These are phyloP conservation scores for Aaosphaeria pasadenensis DNA, from an alignment of 2,329 filamentous ascomycete species.

Conservation along the genomic window DNA sequence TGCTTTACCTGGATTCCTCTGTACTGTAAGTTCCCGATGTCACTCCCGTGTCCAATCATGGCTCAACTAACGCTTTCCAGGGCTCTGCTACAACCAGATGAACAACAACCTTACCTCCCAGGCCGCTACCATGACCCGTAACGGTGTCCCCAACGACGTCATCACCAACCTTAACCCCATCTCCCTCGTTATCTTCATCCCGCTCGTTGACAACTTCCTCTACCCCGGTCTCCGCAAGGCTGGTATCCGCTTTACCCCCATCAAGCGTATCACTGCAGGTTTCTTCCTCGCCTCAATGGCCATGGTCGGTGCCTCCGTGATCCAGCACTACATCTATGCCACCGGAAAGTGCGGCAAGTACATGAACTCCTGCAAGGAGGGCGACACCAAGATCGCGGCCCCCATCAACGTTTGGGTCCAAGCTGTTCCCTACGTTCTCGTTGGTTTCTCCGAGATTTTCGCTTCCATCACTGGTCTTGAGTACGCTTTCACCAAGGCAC, in stretches of 20 bases:
- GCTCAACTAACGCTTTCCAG: constrained; percentile 6
- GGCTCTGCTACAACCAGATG: constrained; percentile 54
- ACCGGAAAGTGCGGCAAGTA: constrained; percentile 58
- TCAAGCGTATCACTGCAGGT: constrained; percentile 52
- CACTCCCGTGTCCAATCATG: background rate
- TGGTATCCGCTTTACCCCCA: constrained; percentile 50
- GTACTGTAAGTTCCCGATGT: constrained; percentile 25
- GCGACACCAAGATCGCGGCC: constrained; percentile 39
- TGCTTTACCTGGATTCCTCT: constrained; percentile 54
- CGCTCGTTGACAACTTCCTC: constrained; percentile 52
- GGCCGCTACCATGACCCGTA: constrained; percentile 51
- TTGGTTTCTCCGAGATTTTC: constrained; percentile 58
- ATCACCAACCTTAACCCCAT: constrained; percentile 56
- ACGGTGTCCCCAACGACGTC: constrained; percentile 55
- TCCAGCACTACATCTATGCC: constrained; percentile 63
- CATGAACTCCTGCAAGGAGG: constrained; percentile 50
- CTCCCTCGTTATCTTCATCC: constrained; percentile 53
- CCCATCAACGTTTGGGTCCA: constrained; percentile 64
- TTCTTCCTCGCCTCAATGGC: constrained; percentile 47
- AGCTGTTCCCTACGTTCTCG: constrained; percentile 49
- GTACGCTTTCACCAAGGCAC: constrained; percentile 75
- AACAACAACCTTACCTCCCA: constrained; percentile 55
- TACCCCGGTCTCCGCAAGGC: constrained; percentile 50
- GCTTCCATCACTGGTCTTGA: constrained; percentile 63
- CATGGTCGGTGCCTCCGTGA: constrained; percentile 51